Percentiles rank a stretch among this genome's conserved stretches.
phyloP scores from a whole-genome alignment of 2,329 filamentous ascomycete genomes.

The Escovopsis sp. region DNA sequence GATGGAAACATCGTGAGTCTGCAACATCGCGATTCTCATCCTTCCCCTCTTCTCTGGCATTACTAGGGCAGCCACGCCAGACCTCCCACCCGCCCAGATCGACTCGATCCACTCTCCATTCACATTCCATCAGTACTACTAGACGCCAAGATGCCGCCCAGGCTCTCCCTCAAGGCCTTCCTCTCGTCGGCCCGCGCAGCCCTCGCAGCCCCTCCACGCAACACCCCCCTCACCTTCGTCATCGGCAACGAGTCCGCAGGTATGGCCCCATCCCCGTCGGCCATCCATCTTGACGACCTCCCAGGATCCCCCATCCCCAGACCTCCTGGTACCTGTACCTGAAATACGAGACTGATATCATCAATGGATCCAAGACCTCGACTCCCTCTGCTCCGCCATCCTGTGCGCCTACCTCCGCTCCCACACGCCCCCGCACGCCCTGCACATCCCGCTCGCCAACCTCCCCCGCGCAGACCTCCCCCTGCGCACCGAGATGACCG shows the following conservation, averaged over 20 bases:
- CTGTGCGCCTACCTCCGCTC: conserved; percentile 62
- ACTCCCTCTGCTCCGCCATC: conserved; percentile 63
- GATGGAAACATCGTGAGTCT: no score
- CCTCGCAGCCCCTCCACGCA: conserved; percentile 29
- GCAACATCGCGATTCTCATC: no score
- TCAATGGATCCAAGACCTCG: conserved; percentile 55
- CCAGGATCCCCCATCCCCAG: background rate
- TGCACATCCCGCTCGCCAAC: conserved; percentile 62
- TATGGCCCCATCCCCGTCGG: conserved; percentile 12
- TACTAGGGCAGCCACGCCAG: no score
- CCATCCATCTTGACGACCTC: background rate
- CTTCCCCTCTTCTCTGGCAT: no score
- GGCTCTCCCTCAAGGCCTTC: conserved; percentile 33
- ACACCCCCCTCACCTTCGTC: conserved; percentile 42
- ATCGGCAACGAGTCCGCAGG: conserved; percentile 56
- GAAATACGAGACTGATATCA: background rate
- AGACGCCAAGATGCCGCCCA: conserved; percentile 14
- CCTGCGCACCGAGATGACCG: conserved; percentile 58
- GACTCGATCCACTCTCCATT: no score
- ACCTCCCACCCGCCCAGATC: no score
- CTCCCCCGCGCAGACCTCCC: conserved; percentile 51
- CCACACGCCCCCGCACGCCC: conserved; percentile 34
- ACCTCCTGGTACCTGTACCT: background rate
- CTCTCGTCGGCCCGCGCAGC: conserved; percentile 34
- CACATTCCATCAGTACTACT: no score